Evolutionary conservation across 345 rosid genomes (phyloP).

Genomic region (Populus euphratica): DNA sequence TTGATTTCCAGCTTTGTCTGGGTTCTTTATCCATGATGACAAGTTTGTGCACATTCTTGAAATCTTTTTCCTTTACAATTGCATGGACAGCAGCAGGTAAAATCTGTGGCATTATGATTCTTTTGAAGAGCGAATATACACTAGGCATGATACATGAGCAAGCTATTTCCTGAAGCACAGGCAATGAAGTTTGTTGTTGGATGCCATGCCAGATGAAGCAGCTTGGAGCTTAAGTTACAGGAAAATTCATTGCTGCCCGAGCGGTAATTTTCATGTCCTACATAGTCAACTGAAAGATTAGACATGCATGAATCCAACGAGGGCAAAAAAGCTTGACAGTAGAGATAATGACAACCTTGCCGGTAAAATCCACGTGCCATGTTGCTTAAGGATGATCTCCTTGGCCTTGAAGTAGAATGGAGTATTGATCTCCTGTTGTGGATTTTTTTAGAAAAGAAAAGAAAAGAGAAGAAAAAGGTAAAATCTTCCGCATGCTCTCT

Average conservation of each 20-base stretch:
- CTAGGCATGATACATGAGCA: slow-evolving; percentile 53
- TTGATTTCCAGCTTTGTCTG: too few species aligned
- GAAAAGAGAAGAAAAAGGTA: background rate
- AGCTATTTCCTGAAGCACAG: slow-evolving; percentile 54
- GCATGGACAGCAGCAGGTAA: background rate
- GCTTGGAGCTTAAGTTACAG: slow-evolving; percentile 39
- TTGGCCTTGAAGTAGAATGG: slow-evolving; percentile 36
- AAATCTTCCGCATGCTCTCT: background rate
- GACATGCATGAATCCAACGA: background rate
- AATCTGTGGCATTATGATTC: background rate
- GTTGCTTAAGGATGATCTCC: slow-evolving; percentile 60
- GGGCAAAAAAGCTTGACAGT: background rate
- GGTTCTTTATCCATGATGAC: too few species aligned
- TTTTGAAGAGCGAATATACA: background rate
- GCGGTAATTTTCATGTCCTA: slow-evolving; percentile 41
- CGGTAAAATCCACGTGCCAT: slow-evolving; percentile 50
- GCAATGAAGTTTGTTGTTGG: slow-evolving; percentile 51
- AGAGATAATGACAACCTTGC: slow-evolving; percentile 35
- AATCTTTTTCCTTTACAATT: background rate
- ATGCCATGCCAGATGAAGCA: slow-evolving; percentile 62
- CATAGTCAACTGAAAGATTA: background rate
- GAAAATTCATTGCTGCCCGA: slow-evolving; percentile 22
- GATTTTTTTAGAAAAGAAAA: background rate
- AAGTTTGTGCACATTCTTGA: too few species aligned
- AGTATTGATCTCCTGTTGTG: slow-evolving; percentile 38